Percentiles rank a stretch among this genome's conserved stretches.
Evolutionary conservation across 371 early-diverging fungal species (phyloP).

Genomic region (Actinomortierella wolfii): DNA sequence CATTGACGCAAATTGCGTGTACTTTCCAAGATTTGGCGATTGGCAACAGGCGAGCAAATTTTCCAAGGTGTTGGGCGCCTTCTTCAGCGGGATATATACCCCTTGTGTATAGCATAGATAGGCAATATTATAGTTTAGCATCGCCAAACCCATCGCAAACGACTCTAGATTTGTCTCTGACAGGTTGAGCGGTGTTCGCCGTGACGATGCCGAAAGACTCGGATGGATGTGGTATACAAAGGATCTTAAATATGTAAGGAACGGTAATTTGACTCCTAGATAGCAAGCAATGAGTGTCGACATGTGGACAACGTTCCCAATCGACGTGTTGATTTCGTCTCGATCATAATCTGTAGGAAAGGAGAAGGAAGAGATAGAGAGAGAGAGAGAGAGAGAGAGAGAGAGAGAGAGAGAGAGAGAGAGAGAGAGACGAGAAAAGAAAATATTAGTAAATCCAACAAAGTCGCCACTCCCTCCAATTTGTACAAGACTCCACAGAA

Average conservation of each 20-base stretch:
- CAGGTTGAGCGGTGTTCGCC: slow-evolving; percentile 70
- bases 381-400: slow-evolving; percentile 13
- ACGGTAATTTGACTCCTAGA: slow-evolving; percentile 79
- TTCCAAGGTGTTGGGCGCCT: slow-evolving; percentile 70
- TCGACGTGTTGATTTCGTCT: slow-evolving; percentile 84
- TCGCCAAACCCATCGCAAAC: slow-evolving; percentile 76
- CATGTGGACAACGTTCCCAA: slow-evolving; percentile 81
- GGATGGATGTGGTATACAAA: slow-evolving; percentile 32
- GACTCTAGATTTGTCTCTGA: slow-evolving; percentile 57
- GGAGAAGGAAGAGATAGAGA: not conserved
- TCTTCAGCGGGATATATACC: slow-evolving; percentile 64
- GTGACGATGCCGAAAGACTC: slow-evolving; percentile 22
- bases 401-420: not conserved
- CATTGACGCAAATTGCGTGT: slow-evolving; percentile 45
- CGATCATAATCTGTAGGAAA: slow-evolving; percentile 25
- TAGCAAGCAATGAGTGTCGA: slow-evolving; percentile 79
- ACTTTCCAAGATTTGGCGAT: slow-evolving; percentile 67
- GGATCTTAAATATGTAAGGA: slow-evolving; percentile 46
- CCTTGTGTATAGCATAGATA: slow-evolving; percentile 87
- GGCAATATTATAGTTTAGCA: slow-evolving; percentile 86
- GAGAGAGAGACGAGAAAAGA: slow-evolving; percentile 18
- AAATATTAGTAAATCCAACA: not conserved
- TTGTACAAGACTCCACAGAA: not conserved
- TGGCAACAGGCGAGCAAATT: slow-evolving; percentile 74
- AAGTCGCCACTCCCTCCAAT: not conserved